Percentiles rank a stretch among this genome's conserved stretches.
Evolutionary conservation across 2,329 filamentous ascomycete genomes (phyloP).

Genomic region (Ambrosiella cleistominuta): DNA sequence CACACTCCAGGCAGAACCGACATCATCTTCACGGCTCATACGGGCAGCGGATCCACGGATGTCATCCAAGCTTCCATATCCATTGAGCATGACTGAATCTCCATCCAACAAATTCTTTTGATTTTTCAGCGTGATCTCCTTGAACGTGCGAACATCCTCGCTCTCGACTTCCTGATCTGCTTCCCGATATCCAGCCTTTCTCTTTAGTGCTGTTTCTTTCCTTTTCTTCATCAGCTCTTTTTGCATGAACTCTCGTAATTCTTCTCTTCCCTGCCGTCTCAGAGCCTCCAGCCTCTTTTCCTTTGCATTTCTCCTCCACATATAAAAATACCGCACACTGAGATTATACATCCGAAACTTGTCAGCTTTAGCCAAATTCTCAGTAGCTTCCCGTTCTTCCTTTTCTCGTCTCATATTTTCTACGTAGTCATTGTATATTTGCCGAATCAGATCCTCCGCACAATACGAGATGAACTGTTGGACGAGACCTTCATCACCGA

Average conservation of each 20-base stretch:
- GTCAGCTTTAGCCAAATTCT: constrained; percentile 28
- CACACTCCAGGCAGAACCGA: constrained; percentile 10
- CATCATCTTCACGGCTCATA: constrained; percentile 20
- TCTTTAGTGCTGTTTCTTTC: constrained; percentile 14
- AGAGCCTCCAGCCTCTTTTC: constrained; percentile 31
- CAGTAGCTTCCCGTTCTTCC: constrained; percentile 30
- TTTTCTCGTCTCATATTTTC: constrained; percentile 25
- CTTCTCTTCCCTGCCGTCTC: constrained; percentile 33
- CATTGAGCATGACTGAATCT: constrained; percentile 25
- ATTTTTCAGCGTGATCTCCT: constrained; percentile 10
- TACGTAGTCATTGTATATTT: constrained; percentile 25
- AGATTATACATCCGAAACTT: constrained; percentile 33
- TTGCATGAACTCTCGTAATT: constrained; percentile 29
- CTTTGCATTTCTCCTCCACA: constrained; percentile 34
- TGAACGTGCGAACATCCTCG: constrained; percentile 9
- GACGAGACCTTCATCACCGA: constrained; percentile 35
- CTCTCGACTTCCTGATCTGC: constrained; percentile 4
- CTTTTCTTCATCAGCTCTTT: constrained; percentile 22
- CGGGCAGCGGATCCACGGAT: constrained; percentile 21
- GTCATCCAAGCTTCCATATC: constrained; percentile 23
- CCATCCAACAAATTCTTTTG: constrained; percentile 21
- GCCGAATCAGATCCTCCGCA: constrained; percentile 27
- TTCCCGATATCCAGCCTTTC: not conserved
- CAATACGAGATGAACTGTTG: constrained; percentile 31
- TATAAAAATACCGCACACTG: constrained; percentile 37